These are phyloP conservation scores for Annona squamosa DNA, from an alignment of 164 flowering plant genomes.

Conservation along the genomic window DNA sequence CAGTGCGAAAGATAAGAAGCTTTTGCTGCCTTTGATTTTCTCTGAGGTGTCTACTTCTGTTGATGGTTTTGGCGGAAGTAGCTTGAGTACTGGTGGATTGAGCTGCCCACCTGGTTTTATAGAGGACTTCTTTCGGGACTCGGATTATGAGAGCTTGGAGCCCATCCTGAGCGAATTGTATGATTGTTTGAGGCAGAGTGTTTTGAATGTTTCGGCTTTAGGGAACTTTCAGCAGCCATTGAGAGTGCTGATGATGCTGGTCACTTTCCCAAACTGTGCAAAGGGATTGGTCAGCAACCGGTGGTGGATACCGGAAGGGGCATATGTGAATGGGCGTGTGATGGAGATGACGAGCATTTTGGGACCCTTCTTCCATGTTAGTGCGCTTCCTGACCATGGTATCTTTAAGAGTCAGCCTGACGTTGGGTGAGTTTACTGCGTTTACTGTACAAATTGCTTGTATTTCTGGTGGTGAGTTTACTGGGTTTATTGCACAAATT, in stretches of 20 bases:
- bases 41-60: conserved; percentile 44
- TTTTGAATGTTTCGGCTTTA: conserved; percentile 69
- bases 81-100: conserved; percentile 27
- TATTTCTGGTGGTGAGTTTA: conserved; percentile 42
- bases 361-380: conserved; percentile 95
- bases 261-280: conserved; percentile 59
- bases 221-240: conserved; percentile 90
- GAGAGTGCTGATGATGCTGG: conserved; percentile 59
- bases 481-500: not conserved
- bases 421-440: conserved; percentile 69
- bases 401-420: conserved; percentile 84
- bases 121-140: conserved; percentile 75
- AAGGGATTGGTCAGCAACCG: conserved; percentile 71
- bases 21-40: conserved; percentile 60
- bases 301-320: conserved; percentile 80
- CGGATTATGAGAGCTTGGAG: conserved; percentile 80
- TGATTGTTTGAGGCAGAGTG: conserved; percentile 75
- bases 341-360: conserved; percentile 92
- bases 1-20: conserved; percentile 15
- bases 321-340: conserved; percentile 74
- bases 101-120: conserved; percentile 70
- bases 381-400: conserved; percentile 82
- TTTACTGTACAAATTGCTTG: too few species aligned
- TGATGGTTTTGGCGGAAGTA: conserved; percentile 53
- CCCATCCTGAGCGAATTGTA: conserved; percentile 63